Conservation (phyloP, 176 grass and related monocot genomes). For the Pharus latifolius region DNA sequence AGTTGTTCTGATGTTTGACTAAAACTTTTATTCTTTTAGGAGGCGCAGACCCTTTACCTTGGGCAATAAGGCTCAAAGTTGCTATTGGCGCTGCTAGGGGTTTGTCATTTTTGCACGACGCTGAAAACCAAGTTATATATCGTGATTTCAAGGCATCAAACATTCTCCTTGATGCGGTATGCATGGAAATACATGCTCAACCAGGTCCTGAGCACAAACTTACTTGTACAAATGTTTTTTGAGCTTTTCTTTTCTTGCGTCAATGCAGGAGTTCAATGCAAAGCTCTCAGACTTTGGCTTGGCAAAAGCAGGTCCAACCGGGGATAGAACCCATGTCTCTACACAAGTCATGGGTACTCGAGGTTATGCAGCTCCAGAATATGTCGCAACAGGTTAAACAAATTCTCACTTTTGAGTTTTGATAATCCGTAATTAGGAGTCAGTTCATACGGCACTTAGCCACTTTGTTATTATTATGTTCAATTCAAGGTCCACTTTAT, state of each 20-base stretch:
- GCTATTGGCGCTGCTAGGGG: constrained; percentile 71
- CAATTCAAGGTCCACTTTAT: constrained; percentile 1
- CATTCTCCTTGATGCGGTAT: constrained; percentile 84
- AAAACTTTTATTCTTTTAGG: constrained; percentile 20
- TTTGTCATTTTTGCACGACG: constrained; percentile 85
- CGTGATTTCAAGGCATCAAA: constrained; percentile 97
- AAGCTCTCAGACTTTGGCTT: constrained; percentile 93
- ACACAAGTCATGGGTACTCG: constrained; percentile 89
- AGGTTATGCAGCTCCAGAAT: constrained; percentile 95
- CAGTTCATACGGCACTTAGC: background rate
- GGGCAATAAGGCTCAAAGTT: constrained; percentile 76
- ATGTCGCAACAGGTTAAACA: constrained; percentile 72
- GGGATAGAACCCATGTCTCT: constrained; percentile 92
- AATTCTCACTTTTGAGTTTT: background rate
- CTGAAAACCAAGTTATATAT: constrained; percentile 80
- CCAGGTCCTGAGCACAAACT: background rate
- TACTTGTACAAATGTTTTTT: background rate
- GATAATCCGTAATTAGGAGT: background rate
- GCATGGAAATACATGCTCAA: background rate
- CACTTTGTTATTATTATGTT: background rate
- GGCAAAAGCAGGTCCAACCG: constrained; percentile 92
- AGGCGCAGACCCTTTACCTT: constrained; percentile 57
- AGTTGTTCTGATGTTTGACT: background rate
- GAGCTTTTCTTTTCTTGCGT: background rate
- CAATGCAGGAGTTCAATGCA: constrained; percentile 61